Percentiles rank a stretch among this genome's conserved stretches.
These are phyloP conservation scores for Claviceps sp. DNA, from an alignment of 2,329 filamentous ascomycete genomes.

Conservation along the genomic window DNA sequence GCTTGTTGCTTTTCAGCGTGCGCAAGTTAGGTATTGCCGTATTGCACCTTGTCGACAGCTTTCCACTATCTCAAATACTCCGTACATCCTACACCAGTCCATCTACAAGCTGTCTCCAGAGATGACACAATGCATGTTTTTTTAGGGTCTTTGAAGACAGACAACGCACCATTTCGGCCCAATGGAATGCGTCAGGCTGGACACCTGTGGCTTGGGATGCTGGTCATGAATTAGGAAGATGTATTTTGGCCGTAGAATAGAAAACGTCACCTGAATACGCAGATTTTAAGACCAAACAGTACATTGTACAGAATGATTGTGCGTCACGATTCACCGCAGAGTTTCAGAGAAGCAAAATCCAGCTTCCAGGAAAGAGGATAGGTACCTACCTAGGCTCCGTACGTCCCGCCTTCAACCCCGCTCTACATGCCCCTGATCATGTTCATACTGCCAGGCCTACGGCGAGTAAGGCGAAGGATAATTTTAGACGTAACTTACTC, in stretches of 20 bases:
- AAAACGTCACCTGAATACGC: too few relatives aligned
- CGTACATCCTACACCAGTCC: too few relatives aligned
- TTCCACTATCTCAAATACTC: too few relatives aligned
- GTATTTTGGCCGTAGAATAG: too few relatives aligned
- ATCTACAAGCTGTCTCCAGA: too few relatives aligned
- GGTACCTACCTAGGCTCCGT: neutral
- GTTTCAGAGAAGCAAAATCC: neutral
- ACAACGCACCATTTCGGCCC: too few relatives aligned
- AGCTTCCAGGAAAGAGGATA: neutral
- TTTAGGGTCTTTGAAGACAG: too few relatives aligned
- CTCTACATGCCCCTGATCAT: slow-evolving; percentile 39
- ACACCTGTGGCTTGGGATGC: too few relatives aligned
- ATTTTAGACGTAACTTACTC: too few relatives aligned
- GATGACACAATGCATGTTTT: too few relatives aligned
- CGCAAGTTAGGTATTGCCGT: slow-evolving; percentile 19
- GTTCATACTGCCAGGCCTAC: slow-evolving; percentile 35
- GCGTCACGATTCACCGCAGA: neutral
- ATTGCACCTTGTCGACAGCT: slow-evolving; percentile 25
- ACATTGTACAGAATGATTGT: neutral
- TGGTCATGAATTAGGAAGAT: too few relatives aligned
- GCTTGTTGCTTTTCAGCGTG: slow-evolving; percentile 23
- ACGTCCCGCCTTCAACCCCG: slow-evolving; percentile 43
- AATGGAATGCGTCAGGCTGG: too few relatives aligned
- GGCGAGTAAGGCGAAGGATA: slow-evolving; percentile 35
- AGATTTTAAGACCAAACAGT: slow-evolving; percentile 8